Evolutionary conservation across 192 early-diverging fungal genomes (phyloP), one percentile per base, ranked within the genome.

Genomic region (Linnemannia exigua): DNA sequence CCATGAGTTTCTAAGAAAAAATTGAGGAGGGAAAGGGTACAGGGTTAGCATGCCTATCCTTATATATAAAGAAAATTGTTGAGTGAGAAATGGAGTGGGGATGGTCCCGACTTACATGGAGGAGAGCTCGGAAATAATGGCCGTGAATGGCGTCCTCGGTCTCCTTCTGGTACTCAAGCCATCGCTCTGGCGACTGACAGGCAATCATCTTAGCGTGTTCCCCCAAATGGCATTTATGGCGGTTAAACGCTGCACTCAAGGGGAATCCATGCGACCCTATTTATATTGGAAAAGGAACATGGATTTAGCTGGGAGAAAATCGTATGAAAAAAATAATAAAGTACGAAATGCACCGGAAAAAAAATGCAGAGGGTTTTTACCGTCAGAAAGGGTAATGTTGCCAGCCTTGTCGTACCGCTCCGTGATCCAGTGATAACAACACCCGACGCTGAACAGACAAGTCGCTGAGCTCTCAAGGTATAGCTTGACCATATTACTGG

Each of bases 381-480:
- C 83, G 31, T 85, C 83, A 20, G 51, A 35, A 19, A 85, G 71
- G 25, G 48, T 77, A 25, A 85, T 75, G 41, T 79, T 79, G n/a
- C 83, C 83, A 3, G 79, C 83, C 33, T 66, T 79, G 47, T 85
- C 77, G 22, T 75, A 85, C 33, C 74, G 72, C 61, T 96, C 95
- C 0, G 95, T 90, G 20, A 97, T 88, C 78, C 89, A 90, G 87
- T 98, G 95, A 82, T 98, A 97, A 87, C 97, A 98, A 90, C 97
- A 97, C 15, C 95, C 94, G 16, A 96, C 95, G 63, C 91, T 89
- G 19, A 93, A 94, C 47, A 96, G 80, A 19, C 89, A 88, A 15
- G 84, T 88, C 14, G 92, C 90, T 11, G 88, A 83, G 41, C 89
- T 90, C 72, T 92, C 90, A 4, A 91, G 89, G 82, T 93, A 96